phyloP scores from a whole-genome alignment of 495 filamentous ascomycete species.

The Xylaria palmicola region DNA sequence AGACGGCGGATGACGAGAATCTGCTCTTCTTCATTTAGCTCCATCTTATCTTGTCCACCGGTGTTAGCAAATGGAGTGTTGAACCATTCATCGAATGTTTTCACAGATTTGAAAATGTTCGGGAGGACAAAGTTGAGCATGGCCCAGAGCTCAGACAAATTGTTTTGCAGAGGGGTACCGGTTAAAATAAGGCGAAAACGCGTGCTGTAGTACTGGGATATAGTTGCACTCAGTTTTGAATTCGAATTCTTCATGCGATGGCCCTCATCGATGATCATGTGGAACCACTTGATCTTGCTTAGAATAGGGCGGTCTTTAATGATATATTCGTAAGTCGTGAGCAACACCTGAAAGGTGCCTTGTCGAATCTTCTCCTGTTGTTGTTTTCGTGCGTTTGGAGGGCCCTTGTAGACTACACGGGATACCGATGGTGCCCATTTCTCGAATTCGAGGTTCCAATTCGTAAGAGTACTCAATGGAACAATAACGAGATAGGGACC shows the following conservation, averaged over 20 bases:
- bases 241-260: slow-evolving; percentile 99
- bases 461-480: slow-evolving; percentile 91
- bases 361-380: slow-evolving; percentile 93
- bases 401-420: slow-evolving; percentile 94
- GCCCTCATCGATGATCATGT: slow-evolving; percentile 99
- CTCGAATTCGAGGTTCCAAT: slow-evolving; percentile 98
- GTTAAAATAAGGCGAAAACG: slow-evolving; percentile 95
- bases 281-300: slow-evolving; percentile 97
- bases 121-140: slow-evolving; percentile 97
- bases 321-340: slow-evolving; percentile 99
- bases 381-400: slow-evolving; percentile 81
- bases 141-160: slow-evolving; percentile 93
- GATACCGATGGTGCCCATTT: slow-evolving; percentile 91
- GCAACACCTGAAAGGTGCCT: slow-evolving; percentile 90
- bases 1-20: slow-evolving; percentile 96
- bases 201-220: slow-evolving; percentile 91
- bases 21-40: slow-evolving; percentile 98
- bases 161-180: slow-evolving; percentile 96
- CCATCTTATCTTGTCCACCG: slow-evolving; percentile 96
- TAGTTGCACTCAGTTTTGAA: slow-evolving; percentile 91
- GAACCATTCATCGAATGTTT: slow-evolving; percentile 99
- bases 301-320: slow-evolving; percentile 96
- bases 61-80: slow-evolving; percentile 99
- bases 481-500: slow-evolving; percentile 97
- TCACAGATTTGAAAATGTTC: slow-evolving; percentile 98